A percentile compares a stretch with the other conserved stretches of the same genome.
phyloP scores from a whole-genome alignment of 164 flowering plant genomes.

The Dillenia suffruticosa region DNA sequence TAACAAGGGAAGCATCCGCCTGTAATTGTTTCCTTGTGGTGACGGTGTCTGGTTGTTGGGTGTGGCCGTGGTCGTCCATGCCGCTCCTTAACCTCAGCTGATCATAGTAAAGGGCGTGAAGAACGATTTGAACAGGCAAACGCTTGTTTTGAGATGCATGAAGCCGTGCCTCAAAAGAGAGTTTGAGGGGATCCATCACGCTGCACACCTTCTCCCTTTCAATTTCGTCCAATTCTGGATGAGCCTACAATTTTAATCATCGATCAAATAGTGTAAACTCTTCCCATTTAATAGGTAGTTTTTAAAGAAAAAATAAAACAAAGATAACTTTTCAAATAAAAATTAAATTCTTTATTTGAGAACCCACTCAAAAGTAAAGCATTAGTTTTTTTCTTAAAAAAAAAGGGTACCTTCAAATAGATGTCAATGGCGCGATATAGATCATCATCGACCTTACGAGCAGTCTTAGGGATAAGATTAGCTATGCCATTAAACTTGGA shows the following conservation, averaged over 20 bases:
- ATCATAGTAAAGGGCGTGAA: slow-evolving; percentile 87
- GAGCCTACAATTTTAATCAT: slow-evolving; percentile 42
- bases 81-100: slow-evolving; percentile 84
- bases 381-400: no score
- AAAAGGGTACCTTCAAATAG: slow-evolving; percentile 54
- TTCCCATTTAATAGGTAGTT: no score
- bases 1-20: slow-evolving; percentile 57
- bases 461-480: slow-evolving; percentile 57
- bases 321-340: no score
- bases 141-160: slow-evolving; percentile 95
- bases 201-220: slow-evolving; percentile 94
- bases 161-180: slow-evolving; percentile 80
- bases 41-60: slow-evolving; percentile 26
- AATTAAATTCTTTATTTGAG: no score
- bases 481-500: slow-evolving; percentile 91
- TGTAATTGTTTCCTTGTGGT: slow-evolving; percentile 54
- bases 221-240: slow-evolving; percentile 80
- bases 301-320: no score
- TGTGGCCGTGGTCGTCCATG: slow-evolving; percentile 10
- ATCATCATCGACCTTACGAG: slow-evolving; percentile 79
- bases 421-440: slow-evolving; percentile 84
- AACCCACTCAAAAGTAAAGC: no score
- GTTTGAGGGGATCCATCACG: slow-evolving; percentile 80
- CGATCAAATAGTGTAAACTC: no score
- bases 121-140: slow-evolving; percentile 77